These are phyloP conservation scores for Salix arbutifolia DNA, from an alignment of 345 rosid genomes.

Conservation along the genomic window DNA sequence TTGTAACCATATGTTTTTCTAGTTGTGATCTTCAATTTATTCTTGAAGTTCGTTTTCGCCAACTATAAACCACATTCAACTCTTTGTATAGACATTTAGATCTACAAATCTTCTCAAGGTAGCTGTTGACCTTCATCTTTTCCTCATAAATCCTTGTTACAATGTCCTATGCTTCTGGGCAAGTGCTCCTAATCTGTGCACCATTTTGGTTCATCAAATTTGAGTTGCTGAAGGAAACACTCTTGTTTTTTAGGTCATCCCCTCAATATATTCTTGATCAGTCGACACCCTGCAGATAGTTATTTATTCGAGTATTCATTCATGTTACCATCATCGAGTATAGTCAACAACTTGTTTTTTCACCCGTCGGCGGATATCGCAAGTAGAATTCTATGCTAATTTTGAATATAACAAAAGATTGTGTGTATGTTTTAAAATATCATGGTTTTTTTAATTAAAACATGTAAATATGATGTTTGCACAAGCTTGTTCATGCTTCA, in stretches of 20 bases:
- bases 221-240: conserved; percentile 1
- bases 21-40: background rate
- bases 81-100: conserved; percentile 3
- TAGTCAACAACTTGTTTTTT: too few species aligned
- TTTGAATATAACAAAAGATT: too few species aligned
- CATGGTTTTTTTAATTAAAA: too few species aligned
- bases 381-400: too few species aligned
- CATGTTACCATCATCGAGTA: too few species aligned
- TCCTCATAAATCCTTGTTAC: background rate
- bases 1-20: conserved; percentile 45
- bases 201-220: too few species aligned
- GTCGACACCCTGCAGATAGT: background rate
- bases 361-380: too few species aligned
- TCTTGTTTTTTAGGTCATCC: background rate
- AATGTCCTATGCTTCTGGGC: background rate
- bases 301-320: too few species aligned
- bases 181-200: too few species aligned
- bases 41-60: background rate
- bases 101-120: background rate
- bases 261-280: background rate
- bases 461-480: too few species aligned
- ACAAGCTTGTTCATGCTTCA: too few species aligned
- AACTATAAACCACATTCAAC: background rate
- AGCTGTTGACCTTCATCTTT: background rate
- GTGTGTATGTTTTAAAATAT: too few species aligned